Percentiles rank a stretch among this genome's conserved stretches.
These are phyloP conservation scores for Crithidia acanthocephali DNA, from an alignment of 208 protist genomes.

Conservation along the genomic window DNA sequence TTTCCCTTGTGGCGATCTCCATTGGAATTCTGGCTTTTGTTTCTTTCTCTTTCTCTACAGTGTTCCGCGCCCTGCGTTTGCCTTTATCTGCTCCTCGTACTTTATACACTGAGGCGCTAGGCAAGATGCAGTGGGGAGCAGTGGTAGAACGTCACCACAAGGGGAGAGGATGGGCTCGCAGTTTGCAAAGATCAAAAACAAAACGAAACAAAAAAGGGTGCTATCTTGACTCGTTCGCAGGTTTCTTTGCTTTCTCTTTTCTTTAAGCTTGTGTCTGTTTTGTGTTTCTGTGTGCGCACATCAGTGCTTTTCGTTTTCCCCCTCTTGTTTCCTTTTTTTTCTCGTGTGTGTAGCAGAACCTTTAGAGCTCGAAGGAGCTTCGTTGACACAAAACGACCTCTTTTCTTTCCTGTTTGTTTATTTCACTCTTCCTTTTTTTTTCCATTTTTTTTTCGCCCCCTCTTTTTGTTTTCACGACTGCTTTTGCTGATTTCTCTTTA, in stretches of 20 bases:
- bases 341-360: no score
- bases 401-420: no score
- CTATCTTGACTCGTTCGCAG: no score
- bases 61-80: background rate
- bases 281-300: no score
- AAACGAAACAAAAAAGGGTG: no score
- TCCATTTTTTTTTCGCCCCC: background rate
- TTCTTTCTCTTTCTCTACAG: background rate
- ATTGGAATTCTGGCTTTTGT: background rate
- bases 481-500: background rate
- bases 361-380: no score
- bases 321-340: no score
- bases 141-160: background rate
- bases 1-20: background rate
- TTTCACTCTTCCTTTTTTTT: background rate
- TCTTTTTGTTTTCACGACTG: background rate
- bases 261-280: no score
- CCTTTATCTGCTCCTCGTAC: background rate
- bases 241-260: no score
- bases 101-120: background rate
- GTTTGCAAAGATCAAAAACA: background rate
- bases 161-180: background rate
- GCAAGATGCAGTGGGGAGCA: background rate
- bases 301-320: no score
- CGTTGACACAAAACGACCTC: no score